Base-by-base conservation (phyloP, 1,139 yeast genomes). In the Blastobotrys petasosporus region DNA sequence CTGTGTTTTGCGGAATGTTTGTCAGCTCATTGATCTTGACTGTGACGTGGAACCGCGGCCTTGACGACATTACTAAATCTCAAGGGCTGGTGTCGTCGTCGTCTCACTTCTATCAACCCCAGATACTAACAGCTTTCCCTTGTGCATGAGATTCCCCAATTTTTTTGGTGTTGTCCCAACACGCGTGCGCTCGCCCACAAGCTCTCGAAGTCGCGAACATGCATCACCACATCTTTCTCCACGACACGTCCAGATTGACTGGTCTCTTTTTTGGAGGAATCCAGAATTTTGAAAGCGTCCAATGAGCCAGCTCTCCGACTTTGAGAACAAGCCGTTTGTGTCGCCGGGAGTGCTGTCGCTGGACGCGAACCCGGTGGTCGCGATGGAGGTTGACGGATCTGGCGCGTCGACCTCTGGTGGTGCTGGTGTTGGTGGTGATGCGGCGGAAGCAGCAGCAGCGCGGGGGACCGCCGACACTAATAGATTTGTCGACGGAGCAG, bases 1-100 rank as follows among this genome's bases (percentile, higher is more conserved):
- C 95, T 2, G 79, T 71, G 2, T 84, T 75, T 55, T 85, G 87
- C 0, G 97, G 97, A 33, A 90, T 77, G 59, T 90, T 90, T 29
- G 82, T 74, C 43, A 90, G 69, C 55, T 85, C 94, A 49, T 78
- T 76, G 45, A 90, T 74, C 16, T 74, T 66, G 33, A 88, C 66
- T 23, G 72, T 66, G 41, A 87, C 71, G 44, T 77, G 68, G 63
- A 86, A 90, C 57, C 73, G 75, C 4, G 78, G 77, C 9, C 59
- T 51, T 8, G 52, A 48, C 31, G 25, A 20, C 25, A 20, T 20
- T 4, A 20, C 25, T 20, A 20, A n/a, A 20, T 20, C 25, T 20
- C 25, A 20, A 7, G 7, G 4, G n/a, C n/a, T n/a, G n/a, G 25
- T 20, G 25, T 20, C 6, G 7, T 20, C 6, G 25, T 20, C 25